phyloP scores from a whole-genome alignment of 2,329 filamentous ascomycete genomes.

The Leptoxyphium fumago region DNA sequence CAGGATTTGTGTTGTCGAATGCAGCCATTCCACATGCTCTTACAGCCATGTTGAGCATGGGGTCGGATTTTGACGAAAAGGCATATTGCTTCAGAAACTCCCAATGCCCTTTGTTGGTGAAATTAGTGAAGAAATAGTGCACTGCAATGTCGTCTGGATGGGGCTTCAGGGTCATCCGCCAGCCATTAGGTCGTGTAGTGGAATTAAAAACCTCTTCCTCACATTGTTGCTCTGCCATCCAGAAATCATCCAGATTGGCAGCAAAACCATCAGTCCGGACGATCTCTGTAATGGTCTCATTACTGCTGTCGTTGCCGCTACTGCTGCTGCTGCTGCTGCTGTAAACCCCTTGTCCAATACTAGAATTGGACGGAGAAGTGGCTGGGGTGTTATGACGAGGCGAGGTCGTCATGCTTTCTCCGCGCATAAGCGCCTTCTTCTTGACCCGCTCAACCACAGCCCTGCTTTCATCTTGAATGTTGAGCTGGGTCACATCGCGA shows the following conservation, averaged over 20 bases:
- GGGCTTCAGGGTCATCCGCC: background rate
- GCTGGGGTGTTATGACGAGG: conserved; percentile 8
- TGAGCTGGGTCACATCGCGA: conserved; percentile 17
- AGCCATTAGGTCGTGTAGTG: background rate
- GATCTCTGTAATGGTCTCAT: background rate
- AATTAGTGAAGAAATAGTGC: conserved; percentile 17
- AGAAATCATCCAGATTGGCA: background rate
- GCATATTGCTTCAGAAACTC: conserved; percentile 10
- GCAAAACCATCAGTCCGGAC: background rate
- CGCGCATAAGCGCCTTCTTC: conserved; percentile 2
- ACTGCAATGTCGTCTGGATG: conserved; percentile 13
- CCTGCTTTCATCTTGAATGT: conserved; percentile 20
- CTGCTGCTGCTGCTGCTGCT: background rate
- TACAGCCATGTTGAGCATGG: conserved; percentile 15
- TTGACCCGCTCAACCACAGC: conserved; percentile 14
- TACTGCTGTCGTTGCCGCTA: background rate
- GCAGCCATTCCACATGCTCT: conserved; percentile 19
- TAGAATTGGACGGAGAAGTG: background rate
- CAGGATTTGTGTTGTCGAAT: conserved; percentile 13
- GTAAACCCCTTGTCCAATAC: background rate
- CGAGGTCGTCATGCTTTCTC: conserved; percentile 10
- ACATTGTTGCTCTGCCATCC: background rate
- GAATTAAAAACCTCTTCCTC: background rate
- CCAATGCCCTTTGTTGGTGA: conserved; percentile 17
- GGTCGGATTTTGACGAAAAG: conserved; percentile 8